These are phyloP conservation scores for Aureobasidium lini DNA, from an alignment of 2,329 filamentous ascomycete species.

Conservation along the genomic window DNA sequence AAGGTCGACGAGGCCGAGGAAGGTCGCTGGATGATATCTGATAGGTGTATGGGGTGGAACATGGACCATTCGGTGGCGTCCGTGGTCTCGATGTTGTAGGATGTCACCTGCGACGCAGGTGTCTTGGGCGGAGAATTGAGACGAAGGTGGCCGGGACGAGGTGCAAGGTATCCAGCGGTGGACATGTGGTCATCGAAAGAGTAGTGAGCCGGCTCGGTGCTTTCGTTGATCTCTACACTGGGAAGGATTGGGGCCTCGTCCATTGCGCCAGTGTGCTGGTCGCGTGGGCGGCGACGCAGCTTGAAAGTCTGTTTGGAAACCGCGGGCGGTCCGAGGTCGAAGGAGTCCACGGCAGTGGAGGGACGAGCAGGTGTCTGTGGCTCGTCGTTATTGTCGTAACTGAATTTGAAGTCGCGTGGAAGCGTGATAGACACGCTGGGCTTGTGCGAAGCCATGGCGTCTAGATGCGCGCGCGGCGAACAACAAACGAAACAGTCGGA, in stretches of 20 bases:
- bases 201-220: slow-evolving; percentile 23
- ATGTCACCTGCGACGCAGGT: slow-evolving; percentile 34
- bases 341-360: slow-evolving; percentile 13
- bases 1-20: slow-evolving; percentile 51
- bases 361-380: slow-evolving; percentile 36
- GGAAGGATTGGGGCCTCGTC: slow-evolving; percentile 34
- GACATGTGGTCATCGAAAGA: slow-evolving; percentile 21
- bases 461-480: slow-evolving; percentile 1
- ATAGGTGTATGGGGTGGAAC: slow-evolving; percentile 29
- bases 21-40: slow-evolving; percentile 42
- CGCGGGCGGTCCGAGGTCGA: slow-evolving; percentile 30
- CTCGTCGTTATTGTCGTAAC: slow-evolving; percentile 37
- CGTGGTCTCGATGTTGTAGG: background rate
- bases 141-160: slow-evolving; percentile 29
- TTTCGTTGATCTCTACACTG: slow-evolving; percentile 43
- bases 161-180: slow-evolving; percentile 35
- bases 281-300: slow-evolving; percentile 39
- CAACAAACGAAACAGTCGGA: slow-evolving; percentile 9
- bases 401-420: slow-evolving; percentile 43
- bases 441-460: slow-evolving; percentile 9
- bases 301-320: slow-evolving; percentile 42
- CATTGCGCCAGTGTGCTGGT: slow-evolving; percentile 20
- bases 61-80: slow-evolving; percentile 12
- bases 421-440: slow-evolving; percentile 37
- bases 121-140: slow-evolving; percentile 43